These are phyloP conservation scores for Francoa sonchifolia DNA, from an alignment of 441 rosid species.

Conservation along the genomic window DNA sequence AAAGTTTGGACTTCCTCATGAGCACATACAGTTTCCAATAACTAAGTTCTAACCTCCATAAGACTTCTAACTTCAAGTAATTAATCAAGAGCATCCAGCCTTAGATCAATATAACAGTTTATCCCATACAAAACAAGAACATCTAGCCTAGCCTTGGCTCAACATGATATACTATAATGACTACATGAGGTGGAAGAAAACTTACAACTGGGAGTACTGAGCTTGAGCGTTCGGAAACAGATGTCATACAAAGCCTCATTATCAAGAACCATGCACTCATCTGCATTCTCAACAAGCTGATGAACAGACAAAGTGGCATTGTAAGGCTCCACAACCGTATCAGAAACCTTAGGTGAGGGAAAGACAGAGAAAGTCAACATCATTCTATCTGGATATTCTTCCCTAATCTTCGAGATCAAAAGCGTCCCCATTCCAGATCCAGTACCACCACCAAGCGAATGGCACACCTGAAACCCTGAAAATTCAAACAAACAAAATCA, in stretches of 20 bases:
- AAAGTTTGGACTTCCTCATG: no score
- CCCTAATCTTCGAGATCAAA: constrained; percentile 67
- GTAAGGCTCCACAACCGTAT: constrained; percentile 75
- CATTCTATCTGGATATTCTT: constrained; percentile 72
- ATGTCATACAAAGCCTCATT: constrained; percentile 67
- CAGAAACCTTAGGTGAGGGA: constrained; percentile 72
- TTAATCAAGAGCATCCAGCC: no score
- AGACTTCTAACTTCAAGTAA: no score
- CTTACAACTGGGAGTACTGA: constrained; percentile 72
- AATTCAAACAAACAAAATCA: not conserved
- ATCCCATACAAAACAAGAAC: no score
- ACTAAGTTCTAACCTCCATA: no score
- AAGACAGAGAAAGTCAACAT: constrained; percentile 71
- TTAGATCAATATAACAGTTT: no score
- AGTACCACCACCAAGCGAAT: no score
- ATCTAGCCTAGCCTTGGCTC: no score
- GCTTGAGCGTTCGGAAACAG: constrained; percentile 74
- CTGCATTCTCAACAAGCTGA: constrained; percentile 69
- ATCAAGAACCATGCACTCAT: constrained; percentile 79
- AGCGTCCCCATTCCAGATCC: constrained; percentile 82
- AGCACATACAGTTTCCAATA: no score
- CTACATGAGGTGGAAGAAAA: no score
- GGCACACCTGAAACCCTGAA: constrained; percentile 71
- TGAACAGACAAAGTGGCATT: constrained; percentile 69
- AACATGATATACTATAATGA: no score